Conservation (phyloP, 2,329 filamentous ascomycete species). For the Aspergillus floridensis region DNA sequence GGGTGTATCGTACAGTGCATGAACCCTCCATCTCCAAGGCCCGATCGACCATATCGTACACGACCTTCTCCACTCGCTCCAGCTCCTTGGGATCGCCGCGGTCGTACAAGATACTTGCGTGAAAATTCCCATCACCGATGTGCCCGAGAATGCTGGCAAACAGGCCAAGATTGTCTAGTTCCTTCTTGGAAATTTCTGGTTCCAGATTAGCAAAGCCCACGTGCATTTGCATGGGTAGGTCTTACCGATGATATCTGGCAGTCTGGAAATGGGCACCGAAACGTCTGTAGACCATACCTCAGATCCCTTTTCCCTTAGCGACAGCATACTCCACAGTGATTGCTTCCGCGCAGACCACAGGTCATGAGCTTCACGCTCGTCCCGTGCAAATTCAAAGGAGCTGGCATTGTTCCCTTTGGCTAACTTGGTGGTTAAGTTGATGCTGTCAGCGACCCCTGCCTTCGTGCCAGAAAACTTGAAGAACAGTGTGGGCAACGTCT, state of each 20-base stretch:
- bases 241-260: conserved; percentile 61
- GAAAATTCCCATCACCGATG: conserved; percentile 92
- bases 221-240: background rate
- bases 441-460: conserved; percentile 74
- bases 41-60: conserved; percentile 87
- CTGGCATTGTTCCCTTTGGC: conserved; percentile 59
- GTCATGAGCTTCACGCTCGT: conserved; percentile 53
- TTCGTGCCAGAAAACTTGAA: conserved; percentile 71
- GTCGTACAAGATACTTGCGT: conserved; percentile 88
- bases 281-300: conserved; percentile 64
- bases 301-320: conserved; percentile 53
- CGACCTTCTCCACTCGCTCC: conserved; percentile 73
- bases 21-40: conserved; percentile 93
- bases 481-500: conserved; percentile 42
- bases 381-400: conserved; percentile 56
- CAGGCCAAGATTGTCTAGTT: conserved; percentile 79
- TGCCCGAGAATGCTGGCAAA: conserved; percentile 88
- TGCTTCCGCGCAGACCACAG: conserved; percentile 62
- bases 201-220: conserved; percentile 15
- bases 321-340: conserved; percentile 60
- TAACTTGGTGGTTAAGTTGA: conserved; percentile 65
- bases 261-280: conserved; percentile 58
- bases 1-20: conserved; percentile 59
- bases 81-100: conserved; percentile 65
- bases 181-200: conserved; percentile 79